Evolutionary conservation across 768 basidiomycete species (phyloP).

Genomic region (Boletus coccyginus): DNA sequence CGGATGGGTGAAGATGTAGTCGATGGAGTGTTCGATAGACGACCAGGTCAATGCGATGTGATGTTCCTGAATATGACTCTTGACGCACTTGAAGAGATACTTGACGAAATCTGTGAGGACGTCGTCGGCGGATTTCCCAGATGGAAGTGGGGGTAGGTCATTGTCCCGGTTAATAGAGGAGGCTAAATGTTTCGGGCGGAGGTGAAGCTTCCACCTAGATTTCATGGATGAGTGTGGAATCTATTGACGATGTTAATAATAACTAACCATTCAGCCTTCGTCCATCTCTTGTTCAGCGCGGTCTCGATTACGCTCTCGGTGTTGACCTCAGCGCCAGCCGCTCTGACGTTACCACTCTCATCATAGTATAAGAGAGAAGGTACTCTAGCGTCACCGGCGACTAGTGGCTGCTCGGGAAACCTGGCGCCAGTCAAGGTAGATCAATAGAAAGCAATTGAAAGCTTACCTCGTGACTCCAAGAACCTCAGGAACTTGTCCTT

Average conservation of each 20-base stretch:
- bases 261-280: slow-evolving; percentile 20
- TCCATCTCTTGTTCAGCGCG: slow-evolving; percentile 32
- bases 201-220: slow-evolving; percentile 26
- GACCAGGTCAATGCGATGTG: slow-evolving; percentile 18
- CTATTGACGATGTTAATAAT: background rate
- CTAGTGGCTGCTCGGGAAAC: too few species aligned
- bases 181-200: slow-evolving; percentile 13
- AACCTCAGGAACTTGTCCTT: slow-evolving; percentile 10
- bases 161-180: slow-evolving; percentile 17
- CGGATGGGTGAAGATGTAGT: slow-evolving; percentile 26
- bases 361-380: slow-evolving; percentile 46
- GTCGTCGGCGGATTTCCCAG: background rate
- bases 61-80: slow-evolving; percentile 10
- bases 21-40: slow-evolving; percentile 11
- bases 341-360: slow-evolving; percentile 30
- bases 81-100: slow-evolving; percentile 5
- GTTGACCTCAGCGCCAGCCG: slow-evolving; percentile 40
- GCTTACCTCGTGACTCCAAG: slow-evolving; percentile 10
- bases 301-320: slow-evolving; percentile 30
- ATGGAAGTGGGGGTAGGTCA: slow-evolving; percentile 30
- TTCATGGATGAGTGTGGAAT: background rate
- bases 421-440: slow-evolving; percentile 21
- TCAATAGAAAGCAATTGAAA: background rate
- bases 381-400: slow-evolving; percentile 41
- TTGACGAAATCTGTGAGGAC: background rate